Percentiles rank a stretch among this genome's conserved stretches.
Evolutionary conservation across 2,329 filamentous ascomycete species (phyloP).

Genomic region (Hypoxylon sp.): DNA sequence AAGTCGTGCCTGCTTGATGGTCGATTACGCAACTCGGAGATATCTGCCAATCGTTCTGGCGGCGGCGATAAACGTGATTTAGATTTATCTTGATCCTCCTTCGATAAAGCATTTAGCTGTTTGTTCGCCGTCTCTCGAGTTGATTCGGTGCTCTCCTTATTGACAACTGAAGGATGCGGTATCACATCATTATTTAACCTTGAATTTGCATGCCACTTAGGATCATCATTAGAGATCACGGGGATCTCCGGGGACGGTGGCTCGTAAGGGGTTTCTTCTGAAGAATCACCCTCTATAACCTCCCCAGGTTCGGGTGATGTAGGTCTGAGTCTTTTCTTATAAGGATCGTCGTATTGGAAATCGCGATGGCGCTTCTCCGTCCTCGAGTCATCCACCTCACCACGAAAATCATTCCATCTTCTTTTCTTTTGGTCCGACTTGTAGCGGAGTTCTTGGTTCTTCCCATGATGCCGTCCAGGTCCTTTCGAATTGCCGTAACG

Average conservation of each 20-base stretch:
- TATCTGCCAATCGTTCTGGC: constrained; percentile 7
- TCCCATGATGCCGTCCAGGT: constrained; percentile 34
- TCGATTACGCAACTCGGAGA: constrained; percentile 24
- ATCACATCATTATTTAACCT: constrained; percentile 10
- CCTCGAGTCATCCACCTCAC: constrained; percentile 16
- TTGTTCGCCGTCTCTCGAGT: constrained; percentile 7
- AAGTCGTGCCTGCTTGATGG: constrained; percentile 40
- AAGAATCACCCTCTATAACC: constrained; percentile 36
- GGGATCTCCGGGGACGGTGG: constrained; percentile 10
- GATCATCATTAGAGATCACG: not conserved
- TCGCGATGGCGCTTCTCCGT: constrained; percentile 28
- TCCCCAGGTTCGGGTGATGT: constrained; percentile 51
- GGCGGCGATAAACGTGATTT: constrained; percentile 28
- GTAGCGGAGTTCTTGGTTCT: constrained; percentile 34
- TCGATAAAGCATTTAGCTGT: not conserved
- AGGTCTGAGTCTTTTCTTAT: constrained; percentile 42
- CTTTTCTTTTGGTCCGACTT: constrained; percentile 42
- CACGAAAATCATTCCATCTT: constrained; percentile 43
- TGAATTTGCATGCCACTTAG: constrained; percentile 7
- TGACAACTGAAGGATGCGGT: not conserved
- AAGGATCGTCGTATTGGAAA: constrained; percentile 28
- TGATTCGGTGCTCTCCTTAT: constrained; percentile 4
- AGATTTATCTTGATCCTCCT: constrained; percentile 6
- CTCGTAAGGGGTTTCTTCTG: constrained; percentile 28
- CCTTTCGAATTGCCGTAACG: constrained; percentile 32